Evolutionary conservation across 2,329 filamentous ascomycete species (phyloP).

Genomic region (Peltaster fructicola): DNA sequence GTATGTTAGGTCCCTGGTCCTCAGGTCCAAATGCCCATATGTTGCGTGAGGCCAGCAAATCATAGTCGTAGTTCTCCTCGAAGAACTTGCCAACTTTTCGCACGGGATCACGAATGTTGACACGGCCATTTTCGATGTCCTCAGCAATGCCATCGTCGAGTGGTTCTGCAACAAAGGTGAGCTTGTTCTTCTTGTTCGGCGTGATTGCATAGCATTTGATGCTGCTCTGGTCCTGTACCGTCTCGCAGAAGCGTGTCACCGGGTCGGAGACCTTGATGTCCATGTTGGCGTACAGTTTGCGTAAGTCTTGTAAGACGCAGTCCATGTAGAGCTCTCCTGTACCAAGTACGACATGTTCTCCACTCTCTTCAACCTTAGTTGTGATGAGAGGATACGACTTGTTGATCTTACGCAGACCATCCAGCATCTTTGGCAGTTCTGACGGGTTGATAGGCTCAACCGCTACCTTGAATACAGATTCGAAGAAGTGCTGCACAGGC

Average conservation of each 20-base stretch:
- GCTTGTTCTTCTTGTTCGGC: conserved; percentile 98
- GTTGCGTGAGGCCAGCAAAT: conserved; percentile 79
- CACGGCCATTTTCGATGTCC: conserved; percentile 80
- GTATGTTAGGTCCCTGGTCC: conserved; percentile 82
- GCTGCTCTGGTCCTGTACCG: conserved; percentile 87
- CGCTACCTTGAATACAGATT: conserved; percentile 93
- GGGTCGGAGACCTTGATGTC: conserved; percentile 98
- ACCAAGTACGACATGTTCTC: conserved; percentile 85
- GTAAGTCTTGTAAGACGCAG: conserved; percentile 87
- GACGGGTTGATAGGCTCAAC: conserved; percentile 97
- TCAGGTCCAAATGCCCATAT: conserved; percentile 99
- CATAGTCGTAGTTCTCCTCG: conserved; percentile 93
- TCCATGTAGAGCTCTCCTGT: conserved; percentile 99
- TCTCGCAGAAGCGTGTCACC: conserved; percentile 94
- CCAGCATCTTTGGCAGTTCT: conserved; percentile 95
- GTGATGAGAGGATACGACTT: conserved; percentile 93
- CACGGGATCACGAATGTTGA: conserved; percentile 83
- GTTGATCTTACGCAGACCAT: conserved; percentile 89
- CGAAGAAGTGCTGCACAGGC: conserved; percentile 83
- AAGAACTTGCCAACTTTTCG: conserved; percentile 93
- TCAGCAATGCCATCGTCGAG: conserved; percentile 86
- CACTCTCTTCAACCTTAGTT: conserved; percentile 95
- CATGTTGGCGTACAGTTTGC: conserved; percentile 93
- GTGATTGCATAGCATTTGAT: conserved; percentile 97
- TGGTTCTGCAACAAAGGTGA: conserved; percentile 95